Evolutionary conservation across 2,329 filamentous ascomycete species (phyloP).

Genomic region (Thielaviopsis euricoi): DNA sequence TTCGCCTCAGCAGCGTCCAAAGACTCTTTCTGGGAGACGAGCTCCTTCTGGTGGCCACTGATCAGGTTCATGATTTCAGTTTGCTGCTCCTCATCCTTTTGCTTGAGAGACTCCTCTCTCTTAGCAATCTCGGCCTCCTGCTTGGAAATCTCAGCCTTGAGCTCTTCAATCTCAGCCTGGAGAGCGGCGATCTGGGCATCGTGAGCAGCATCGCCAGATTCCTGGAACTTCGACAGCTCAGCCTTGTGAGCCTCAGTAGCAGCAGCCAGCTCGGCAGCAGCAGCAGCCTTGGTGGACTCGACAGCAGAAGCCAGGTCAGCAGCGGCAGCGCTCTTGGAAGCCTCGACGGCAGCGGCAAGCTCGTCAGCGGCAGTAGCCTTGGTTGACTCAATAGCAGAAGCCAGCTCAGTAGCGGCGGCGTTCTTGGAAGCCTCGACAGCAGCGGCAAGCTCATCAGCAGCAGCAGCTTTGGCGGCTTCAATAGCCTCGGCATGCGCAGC

Average conservation of each 20-base stretch:
- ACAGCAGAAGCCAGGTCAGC: constrained; percentile 21
- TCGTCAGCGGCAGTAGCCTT: constrained; percentile 27
- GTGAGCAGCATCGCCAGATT: constrained; percentile 19
- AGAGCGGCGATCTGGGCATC: constrained; percentile 37
- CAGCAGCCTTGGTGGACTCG: constrained; percentile 26
- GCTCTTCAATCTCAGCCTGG: constrained; percentile 19
- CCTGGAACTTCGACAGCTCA: constrained; percentile 26
- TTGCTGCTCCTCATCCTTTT: constrained; percentile 6
- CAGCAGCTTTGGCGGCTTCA: constrained; percentile 22
- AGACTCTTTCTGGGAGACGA: constrained; percentile 16
- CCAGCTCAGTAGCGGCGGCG: constrained; percentile 20
- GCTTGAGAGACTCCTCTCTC: constrained; percentile 12
- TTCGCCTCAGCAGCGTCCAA: constrained; percentile 21
- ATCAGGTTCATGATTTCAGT: constrained; percentile 8
- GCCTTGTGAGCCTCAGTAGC: constrained; percentile 22
- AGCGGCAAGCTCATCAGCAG: constrained; percentile 23
- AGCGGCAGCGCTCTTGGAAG: constrained; percentile 20
- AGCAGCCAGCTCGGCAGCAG: constrained; percentile 28
- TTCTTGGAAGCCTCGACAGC: constrained; percentile 23
- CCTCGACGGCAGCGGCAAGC: constrained; percentile 19
- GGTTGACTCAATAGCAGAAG: constrained; percentile 22
- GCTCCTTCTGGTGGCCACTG: constrained; percentile 9
- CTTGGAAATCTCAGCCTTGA: constrained; percentile 15
- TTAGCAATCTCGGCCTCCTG: constrained; percentile 15
- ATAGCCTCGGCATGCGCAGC: constrained; percentile 26